These are phyloP conservation scores for Stagonosporopsis chrysanthemi DNA, from an alignment of 2,329 filamentous ascomycete genomes.

Conservation along the genomic window DNA sequence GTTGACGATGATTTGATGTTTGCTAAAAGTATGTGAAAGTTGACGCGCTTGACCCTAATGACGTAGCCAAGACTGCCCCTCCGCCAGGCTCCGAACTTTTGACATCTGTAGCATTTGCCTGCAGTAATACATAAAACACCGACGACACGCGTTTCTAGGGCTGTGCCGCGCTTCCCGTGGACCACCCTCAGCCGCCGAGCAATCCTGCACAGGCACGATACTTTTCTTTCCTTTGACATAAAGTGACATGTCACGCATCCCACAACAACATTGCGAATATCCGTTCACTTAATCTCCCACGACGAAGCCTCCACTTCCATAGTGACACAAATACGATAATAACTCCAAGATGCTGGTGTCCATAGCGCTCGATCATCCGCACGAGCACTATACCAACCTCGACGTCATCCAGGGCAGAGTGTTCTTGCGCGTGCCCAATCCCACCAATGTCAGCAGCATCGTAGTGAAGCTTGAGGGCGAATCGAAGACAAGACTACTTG, in stretches of 20 bases:
- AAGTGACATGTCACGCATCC: slow-evolving; percentile 32
- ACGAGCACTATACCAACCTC: slow-evolving; percentile 80
- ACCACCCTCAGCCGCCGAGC: slow-evolving; percentile 7
- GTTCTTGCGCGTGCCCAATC: slow-evolving; percentile 53
- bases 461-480: slow-evolving; percentile 86
- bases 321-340: slow-evolving; percentile 8
- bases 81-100: slow-evolving; percentile 28
- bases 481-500: slow-evolving; percentile 70
- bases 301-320: slow-evolving; percentile 8
- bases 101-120: slow-evolving; percentile 30
- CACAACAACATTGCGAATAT: slow-evolving; percentile 26
- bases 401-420: slow-evolving; percentile 72
- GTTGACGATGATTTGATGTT: background rate
- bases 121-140: slow-evolving; percentile 28
- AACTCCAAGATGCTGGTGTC: slow-evolving; percentile 58
- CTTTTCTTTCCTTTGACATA: slow-evolving; percentile 5
- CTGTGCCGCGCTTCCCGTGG: slow-evolving; percentile 32
- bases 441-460: slow-evolving; percentile 61
- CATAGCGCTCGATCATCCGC: slow-evolving; percentile 69
- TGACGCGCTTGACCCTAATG: slow-evolving; percentile 3
- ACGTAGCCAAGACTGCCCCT: slow-evolving; percentile 18
- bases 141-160: slow-evolving; percentile 44
- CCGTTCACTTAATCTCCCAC: slow-evolving; percentile 24
- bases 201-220: slow-evolving; percentile 14
- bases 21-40: background rate